Percentiles rank a stretch among this genome's conserved stretches.
phyloP scores from a whole-genome alignment of 768 basidiomycete genomes.

The Lentinula raphanica region DNA sequence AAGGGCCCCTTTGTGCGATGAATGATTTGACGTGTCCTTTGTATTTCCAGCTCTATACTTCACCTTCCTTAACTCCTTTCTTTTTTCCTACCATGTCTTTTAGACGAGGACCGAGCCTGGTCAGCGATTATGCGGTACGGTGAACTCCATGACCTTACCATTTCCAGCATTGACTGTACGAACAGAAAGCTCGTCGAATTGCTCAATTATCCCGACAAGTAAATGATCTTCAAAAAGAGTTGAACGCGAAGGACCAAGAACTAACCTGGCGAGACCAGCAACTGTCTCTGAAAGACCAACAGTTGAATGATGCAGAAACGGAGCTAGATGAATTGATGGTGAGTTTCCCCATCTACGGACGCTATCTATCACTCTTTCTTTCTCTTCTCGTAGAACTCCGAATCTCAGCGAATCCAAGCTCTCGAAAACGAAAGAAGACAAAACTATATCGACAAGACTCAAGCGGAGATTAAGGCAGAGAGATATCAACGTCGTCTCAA shows the following conservation, averaged over 20 bases:
- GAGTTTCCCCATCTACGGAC: background rate
- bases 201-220: background rate
- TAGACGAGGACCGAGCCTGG: background rate
- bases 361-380: too few species aligned
- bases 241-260: too few species aligned
- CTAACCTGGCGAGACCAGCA: too few species aligned
- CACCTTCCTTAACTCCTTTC: background rate
- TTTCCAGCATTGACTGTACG: background rate
- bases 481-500: background rate
- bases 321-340: background rate
- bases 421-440: background rate
- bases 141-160: too few species aligned
- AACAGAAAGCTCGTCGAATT: background rate
- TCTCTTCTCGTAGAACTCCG: background rate
- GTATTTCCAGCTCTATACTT: background rate
- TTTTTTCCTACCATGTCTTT: background rate
- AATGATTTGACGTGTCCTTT: background rate
- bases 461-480: background rate
- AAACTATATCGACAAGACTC: background rate
- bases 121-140: background rate
- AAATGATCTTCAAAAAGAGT: background rate
- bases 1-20: background rate
- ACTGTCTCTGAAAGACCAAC: background rate
- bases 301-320: background rate
- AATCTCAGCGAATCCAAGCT: background rate